A percentile compares a stretch with the other conserved stretches of the same genome.
phyloP scores from a whole-genome alignment of 108 stramenopile genomes.

The Thalassiosira profunda region DNA sequence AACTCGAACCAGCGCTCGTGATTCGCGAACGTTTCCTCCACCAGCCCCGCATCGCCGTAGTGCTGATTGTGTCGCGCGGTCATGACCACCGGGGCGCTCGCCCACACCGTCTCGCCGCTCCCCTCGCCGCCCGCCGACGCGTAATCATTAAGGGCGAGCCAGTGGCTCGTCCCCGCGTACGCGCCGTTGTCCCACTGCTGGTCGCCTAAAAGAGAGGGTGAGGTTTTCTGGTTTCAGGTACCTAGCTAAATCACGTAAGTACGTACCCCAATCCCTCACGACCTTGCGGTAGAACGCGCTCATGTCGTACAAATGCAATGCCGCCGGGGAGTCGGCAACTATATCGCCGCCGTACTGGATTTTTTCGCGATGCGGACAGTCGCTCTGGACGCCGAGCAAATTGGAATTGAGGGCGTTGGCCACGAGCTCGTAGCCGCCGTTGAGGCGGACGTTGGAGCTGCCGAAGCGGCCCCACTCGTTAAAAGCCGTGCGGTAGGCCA shows the following conservation, averaged over 20 bases:
- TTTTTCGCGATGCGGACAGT: constrained; percentile 70
- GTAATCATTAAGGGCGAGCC: constrained; percentile 47
- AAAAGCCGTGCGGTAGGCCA: constrained; percentile 43
- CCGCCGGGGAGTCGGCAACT: constrained; percentile 44
- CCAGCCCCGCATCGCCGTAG: constrained; percentile 41
- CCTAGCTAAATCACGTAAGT: too few species aligned
- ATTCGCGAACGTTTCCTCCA: constrained; percentile 24
- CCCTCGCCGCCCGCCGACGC: constrained; percentile 37
- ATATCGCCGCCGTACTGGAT: constrained; percentile 62
- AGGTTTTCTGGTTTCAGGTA: too few species aligned
- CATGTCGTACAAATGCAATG: constrained; percentile 49
- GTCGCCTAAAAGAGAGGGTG: too few species aligned
- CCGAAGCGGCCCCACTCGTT: constrained; percentile 45
- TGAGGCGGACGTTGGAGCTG: constrained; percentile 38
- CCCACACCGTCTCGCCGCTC: constrained; percentile 43
- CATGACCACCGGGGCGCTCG: constrained; percentile 39
- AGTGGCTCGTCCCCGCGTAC: constrained; percentile 44
- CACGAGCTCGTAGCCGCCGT: constrained; percentile 49
- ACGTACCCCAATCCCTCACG: constrained; percentile 44
- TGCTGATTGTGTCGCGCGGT: constrained; percentile 45
- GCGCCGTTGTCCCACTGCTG: constrained; percentile 53
- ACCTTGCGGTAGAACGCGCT: constrained; percentile 57
- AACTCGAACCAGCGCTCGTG: constrained; percentile 41
- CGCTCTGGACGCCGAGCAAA: constrained; percentile 57
- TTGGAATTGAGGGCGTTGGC: constrained; percentile 51